These are phyloP conservation scores for Endotrypanum monterogeii DNA, from an alignment of 208 protist genomes.

Conservation along the genomic window DNA sequence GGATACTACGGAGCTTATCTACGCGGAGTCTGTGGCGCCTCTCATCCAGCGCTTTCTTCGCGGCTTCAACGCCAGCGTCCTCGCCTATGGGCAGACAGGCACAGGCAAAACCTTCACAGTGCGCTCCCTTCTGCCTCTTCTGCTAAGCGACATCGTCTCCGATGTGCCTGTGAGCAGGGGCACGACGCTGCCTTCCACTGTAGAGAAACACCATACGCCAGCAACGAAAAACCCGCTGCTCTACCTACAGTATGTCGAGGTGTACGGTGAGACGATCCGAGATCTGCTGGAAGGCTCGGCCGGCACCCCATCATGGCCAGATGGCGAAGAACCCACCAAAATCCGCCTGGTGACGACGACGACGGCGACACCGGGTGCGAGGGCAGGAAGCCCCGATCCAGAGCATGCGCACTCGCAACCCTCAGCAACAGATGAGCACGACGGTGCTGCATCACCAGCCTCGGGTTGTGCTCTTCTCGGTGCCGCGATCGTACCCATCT, in stretches of 20 bases:
- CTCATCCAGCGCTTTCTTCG: conserved; percentile 79
- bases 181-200: not conserved
- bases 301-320: not conserved
- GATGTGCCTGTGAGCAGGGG: conserved; percentile 11
- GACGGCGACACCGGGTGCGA: conserved; percentile 1
- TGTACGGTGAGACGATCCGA: conserved; percentile 93
- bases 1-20: conserved; percentile 74
- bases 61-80: conserved; percentile 92
- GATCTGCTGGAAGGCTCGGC: conserved; percentile 72
- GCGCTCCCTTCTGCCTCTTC: conserved; percentile 56
- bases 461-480: conserved; percentile 44
- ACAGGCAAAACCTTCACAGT: conserved; percentile 96
- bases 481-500: conserved; percentile 52
- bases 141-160: conserved; percentile 81
- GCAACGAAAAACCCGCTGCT: conserved; percentile 23
- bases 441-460: not conserved
- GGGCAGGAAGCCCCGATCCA: not conserved
- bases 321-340: conserved; percentile 30
- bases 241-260: conserved; percentile 90
- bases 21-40: conserved; percentile 59
- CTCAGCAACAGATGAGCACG: not conserved
- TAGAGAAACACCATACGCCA: no score
- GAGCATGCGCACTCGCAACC: not conserved
- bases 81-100: conserved; percentile 95
- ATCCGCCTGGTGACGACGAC: conserved; percentile 24